Conservation (phyloP, 176 grass and related monocot species). For the Musa troglodytarum region DNA sequence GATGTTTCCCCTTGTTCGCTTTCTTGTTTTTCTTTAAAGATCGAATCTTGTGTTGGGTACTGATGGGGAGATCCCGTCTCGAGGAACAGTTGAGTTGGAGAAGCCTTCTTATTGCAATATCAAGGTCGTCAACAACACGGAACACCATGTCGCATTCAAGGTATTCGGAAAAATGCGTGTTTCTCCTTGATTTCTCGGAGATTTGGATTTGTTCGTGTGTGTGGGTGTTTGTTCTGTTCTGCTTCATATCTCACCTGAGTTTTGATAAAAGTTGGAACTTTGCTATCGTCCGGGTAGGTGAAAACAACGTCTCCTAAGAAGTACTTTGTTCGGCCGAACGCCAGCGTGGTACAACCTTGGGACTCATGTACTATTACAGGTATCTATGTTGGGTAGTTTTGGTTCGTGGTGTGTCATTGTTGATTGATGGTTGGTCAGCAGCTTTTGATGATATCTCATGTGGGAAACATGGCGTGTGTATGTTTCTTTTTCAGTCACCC, state of each 20-base stretch:
- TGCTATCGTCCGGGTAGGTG: conserved; percentile 36
- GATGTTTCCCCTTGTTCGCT: not conserved
- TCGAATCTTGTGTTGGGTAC: conserved; percentile 6
- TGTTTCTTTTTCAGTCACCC: conserved; percentile 42
- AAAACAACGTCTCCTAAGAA: conserved; percentile 98
- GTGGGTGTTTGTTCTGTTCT: conserved; percentile 13
- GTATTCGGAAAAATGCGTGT: conserved; percentile 19
- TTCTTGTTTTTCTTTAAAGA: not conserved
- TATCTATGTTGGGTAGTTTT: conserved; percentile 13
- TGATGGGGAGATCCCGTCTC: conserved; percentile 21
- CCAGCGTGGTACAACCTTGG: conserved; percentile 84
- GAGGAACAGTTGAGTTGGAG: conserved; percentile 77
- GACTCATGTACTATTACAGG: conserved; percentile 90
- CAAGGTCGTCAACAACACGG: conserved; percentile 97
- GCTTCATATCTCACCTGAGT: conserved; percentile 7
- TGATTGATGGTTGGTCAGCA: not conserved
- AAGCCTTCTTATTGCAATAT: conserved; percentile 89
- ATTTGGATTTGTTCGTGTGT: not conserved
- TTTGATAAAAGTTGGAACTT: conserved; percentile 21
- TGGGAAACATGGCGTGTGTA: too few relatives aligned
- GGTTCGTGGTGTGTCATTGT: not conserved
- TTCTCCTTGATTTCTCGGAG: not conserved
- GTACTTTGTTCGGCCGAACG: conserved; percentile 91
- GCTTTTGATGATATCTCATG: too few relatives aligned
- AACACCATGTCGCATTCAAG: conserved; percentile 96